Evolutionary conservation across 1,284 basidiomycete genomes (phyloP).

Genomic region (Leccinum griseonigrum): DNA sequence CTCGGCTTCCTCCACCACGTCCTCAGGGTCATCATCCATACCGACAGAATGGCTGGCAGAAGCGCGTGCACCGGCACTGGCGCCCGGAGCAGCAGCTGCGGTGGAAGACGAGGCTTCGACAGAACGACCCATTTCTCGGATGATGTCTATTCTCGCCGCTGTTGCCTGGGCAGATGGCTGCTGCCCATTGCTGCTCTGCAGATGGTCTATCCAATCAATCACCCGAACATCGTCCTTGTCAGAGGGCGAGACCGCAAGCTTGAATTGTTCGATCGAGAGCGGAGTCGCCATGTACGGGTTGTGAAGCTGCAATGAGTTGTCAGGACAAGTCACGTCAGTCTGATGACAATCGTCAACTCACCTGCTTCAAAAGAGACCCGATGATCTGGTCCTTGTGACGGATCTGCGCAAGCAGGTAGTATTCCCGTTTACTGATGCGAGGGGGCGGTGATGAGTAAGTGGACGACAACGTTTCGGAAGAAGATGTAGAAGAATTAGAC

Average conservation of each 20-base stretch:
- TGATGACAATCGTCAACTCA: slow-evolving; percentile 28
- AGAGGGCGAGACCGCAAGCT: slow-evolving; percentile 68
- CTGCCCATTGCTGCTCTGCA: slow-evolving; percentile 38
- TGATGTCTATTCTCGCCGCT: slow-evolving; percentile 25
- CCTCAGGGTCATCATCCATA: slow-evolving; percentile 12
- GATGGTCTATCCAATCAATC: slow-evolving; percentile 64
- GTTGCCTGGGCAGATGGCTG: slow-evolving; percentile 21
- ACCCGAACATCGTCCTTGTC: slow-evolving; percentile 66
- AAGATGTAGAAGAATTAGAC: slow-evolving; percentile 21
- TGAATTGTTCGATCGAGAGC: slow-evolving; percentile 71
- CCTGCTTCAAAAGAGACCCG: slow-evolving; percentile 77
- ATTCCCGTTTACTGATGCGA: slow-evolving; percentile 65
- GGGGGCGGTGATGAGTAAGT: slow-evolving; percentile 25
- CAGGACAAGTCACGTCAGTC: neutral
- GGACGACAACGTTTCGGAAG: slow-evolving; percentile 30
- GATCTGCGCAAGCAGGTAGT: slow-evolving; percentile 73
- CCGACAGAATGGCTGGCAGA: neutral
- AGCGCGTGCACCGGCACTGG: neutral
- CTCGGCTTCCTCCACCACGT: slow-evolving; percentile 26
- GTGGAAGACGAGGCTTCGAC: slow-evolving; percentile 28
- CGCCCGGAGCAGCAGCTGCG: neutral
- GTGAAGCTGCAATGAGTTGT: slow-evolving; percentile 50
- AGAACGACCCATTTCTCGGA: slow-evolving; percentile 28
- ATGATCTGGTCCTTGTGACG: slow-evolving; percentile 81
- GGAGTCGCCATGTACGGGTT: slow-evolving; percentile 77